phyloP scores from a whole-genome alignment of 768 basidiomycete species.

The Asterophora lycoperdoides region DNA sequence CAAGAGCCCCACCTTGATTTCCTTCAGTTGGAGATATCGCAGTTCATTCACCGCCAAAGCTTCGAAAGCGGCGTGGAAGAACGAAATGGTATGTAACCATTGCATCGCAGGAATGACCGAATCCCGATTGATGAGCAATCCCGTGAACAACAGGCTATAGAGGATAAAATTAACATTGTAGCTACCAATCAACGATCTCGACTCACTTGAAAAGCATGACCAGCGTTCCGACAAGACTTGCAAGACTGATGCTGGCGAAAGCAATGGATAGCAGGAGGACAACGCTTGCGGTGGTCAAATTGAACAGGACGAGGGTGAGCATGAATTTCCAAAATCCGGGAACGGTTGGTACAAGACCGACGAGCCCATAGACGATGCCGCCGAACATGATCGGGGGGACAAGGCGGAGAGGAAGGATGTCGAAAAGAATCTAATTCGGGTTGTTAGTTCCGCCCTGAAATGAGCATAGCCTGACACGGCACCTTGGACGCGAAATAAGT shows the following conservation, averaged over 20 bases:
- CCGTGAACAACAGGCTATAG: conserved; percentile 86
- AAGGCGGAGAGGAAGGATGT: conserved; percentile 90
- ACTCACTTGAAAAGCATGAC: conserved; percentile 98
- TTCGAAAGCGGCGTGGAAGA: conserved; percentile 99
- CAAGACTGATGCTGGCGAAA: conserved; percentile 81
- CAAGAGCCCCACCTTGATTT: conserved; percentile 67
- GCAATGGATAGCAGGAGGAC: conserved; percentile 88
- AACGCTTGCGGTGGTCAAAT: conserved; percentile 90
- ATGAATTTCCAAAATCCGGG: conserved; percentile 97
- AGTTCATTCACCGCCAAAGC: conserved; percentile 97
- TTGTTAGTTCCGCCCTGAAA: background rate
- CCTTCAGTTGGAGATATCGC: conserved; percentile 87
- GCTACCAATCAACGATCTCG: background rate
- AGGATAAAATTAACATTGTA: conserved; percentile 1
- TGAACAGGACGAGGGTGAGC: conserved; percentile 93
- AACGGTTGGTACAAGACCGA: conserved; percentile 90
- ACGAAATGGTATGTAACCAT: conserved; percentile 89
- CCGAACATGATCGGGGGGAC: conserved; percentile 96
- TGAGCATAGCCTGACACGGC: background rate
- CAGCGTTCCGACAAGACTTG: conserved; percentile 89
- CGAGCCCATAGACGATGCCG: conserved; percentile 90
- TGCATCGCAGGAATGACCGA: conserved; percentile 66
- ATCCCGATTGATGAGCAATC: conserved; percentile 91
- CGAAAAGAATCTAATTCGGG: conserved; percentile 74
- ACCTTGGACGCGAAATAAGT: conserved; percentile 97